Evolutionary conservation across 768 basidiomycete genomes (phyloP).

Genomic region (Termitomyces sp.): DNA sequence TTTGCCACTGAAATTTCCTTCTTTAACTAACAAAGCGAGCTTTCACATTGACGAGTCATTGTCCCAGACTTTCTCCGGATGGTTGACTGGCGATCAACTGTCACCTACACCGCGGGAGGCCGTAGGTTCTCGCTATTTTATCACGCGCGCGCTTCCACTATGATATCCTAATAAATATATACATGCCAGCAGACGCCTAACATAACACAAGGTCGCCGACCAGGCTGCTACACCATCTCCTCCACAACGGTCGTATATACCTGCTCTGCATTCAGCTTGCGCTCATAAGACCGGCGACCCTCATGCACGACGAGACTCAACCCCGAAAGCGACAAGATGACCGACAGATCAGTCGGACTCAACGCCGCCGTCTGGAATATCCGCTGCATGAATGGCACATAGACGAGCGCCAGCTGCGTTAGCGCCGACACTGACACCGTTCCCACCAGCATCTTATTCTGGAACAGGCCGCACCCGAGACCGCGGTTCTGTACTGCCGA

Average conservation of each 20-base stretch:
- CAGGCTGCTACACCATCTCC: constrained; percentile 33
- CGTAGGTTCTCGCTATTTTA: background rate
- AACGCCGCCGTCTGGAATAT: constrained; percentile 93
- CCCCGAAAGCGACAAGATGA: constrained; percentile 63
- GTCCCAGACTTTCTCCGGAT: constrained; percentile 8
- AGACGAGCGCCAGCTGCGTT: constrained; percentile 81
- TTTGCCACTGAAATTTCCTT: background rate
- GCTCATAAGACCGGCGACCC: constrained; percentile 71
- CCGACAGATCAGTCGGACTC: constrained; percentile 56
- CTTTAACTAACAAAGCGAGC: background rate
- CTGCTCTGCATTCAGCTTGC: constrained; percentile 49
- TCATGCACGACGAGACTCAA: constrained; percentile 73
- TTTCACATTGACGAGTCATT: background rate
- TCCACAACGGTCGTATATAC: constrained; percentile 47
- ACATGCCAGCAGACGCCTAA: background rate
- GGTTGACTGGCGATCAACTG: constrained; percentile 6
- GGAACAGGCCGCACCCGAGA: constrained; percentile 73
- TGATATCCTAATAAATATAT: background rate
- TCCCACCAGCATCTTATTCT: constrained; percentile 85
- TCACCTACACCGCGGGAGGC: background rate
- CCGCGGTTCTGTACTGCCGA: constrained; percentile 95
- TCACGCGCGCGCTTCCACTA: background rate
- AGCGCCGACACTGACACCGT: constrained; percentile 86
- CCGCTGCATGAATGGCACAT: constrained; percentile 85
- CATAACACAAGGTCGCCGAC: background rate